A percentile compares a stretch with the other conserved stretches of the same genome.
phyloP scores from a whole-genome alignment of 345 rosid genomes.

The Heritiera fomes region DNA sequence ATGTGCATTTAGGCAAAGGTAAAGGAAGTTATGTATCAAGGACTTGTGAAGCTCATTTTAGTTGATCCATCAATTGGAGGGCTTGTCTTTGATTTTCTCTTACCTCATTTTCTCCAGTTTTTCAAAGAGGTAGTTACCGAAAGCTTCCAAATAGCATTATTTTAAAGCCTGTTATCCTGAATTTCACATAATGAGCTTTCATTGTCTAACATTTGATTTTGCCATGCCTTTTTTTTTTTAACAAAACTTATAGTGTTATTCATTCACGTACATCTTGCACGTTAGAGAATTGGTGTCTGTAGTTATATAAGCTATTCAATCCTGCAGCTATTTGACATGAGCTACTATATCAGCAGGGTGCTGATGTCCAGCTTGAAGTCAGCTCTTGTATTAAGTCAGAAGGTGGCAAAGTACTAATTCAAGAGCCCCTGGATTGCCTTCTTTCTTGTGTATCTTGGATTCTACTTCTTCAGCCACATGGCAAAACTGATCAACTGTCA shows the following conservation, averaged over 20 bases:
- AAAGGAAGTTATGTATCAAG: slow-evolving; percentile 60
- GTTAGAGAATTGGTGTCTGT: neutral
- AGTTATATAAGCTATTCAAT: neutral
- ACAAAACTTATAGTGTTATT: slow-evolving; percentile 13
- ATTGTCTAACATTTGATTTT: slow-evolving; percentile 2
- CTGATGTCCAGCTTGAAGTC: slow-evolving; percentile 53
- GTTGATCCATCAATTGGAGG: slow-evolving; percentile 59
- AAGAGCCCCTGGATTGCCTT: slow-evolving; percentile 79
- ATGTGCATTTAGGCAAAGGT: slow-evolving; percentile 58
- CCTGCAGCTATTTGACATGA: slow-evolving; percentile 6
- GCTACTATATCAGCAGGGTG: slow-evolving; percentile 43
- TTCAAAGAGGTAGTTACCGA: slow-evolving; percentile 58
- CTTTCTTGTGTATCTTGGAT: slow-evolving; percentile 72
- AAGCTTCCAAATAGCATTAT: slow-evolving; percentile 24
- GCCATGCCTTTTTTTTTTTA: neutral
- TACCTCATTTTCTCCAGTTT: slow-evolving; percentile 74
- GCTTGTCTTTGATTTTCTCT: slow-evolving; percentile 68
- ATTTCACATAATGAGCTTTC: slow-evolving; percentile 1
- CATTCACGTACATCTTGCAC: slow-evolving; percentile 6
- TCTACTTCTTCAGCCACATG: slow-evolving; percentile 59
- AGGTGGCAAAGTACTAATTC: slow-evolving; percentile 48
- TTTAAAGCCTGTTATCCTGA: slow-evolving; percentile 18
- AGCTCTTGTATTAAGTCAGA: slow-evolving; percentile 53
- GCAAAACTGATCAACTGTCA: slow-evolving; percentile 38
- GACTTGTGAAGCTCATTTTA: slow-evolving; percentile 73